phyloP scores from a whole-genome alignment of 83 land plant species.

The Isoetes engelmannii region DNA sequence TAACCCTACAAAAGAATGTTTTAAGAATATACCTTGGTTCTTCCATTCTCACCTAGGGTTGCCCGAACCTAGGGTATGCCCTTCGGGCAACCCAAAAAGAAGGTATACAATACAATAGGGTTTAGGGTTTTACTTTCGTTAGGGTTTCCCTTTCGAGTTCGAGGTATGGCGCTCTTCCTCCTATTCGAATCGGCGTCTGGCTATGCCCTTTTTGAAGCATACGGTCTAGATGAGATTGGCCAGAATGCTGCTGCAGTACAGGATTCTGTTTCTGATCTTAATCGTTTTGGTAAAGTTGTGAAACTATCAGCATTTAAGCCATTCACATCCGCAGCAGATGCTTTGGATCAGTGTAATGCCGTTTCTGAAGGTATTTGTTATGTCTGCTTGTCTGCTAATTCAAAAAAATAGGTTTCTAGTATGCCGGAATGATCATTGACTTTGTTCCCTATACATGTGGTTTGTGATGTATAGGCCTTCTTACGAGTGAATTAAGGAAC shows the following conservation, averaged over 20 bases:
- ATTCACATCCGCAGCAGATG: conserved; percentile 79
- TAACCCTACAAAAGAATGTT: no score
- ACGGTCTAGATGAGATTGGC: conserved; percentile 85
- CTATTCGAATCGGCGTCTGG: conserved; percentile 88
- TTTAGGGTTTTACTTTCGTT: background rate
- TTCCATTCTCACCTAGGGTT: no score
- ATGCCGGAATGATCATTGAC: background rate
- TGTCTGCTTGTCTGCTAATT: background rate
- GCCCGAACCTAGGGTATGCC: no score
- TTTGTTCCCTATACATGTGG: background rate
- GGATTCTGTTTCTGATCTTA: conserved; percentile 67
- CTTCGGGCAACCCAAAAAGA: no score
- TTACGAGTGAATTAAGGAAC: conserved; percentile 77
- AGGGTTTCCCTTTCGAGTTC: background rate
- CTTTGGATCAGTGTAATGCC: conserved; percentile 85
- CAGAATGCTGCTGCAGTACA: conserved; percentile 86
- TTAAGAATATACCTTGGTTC: no score
- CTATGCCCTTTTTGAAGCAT: conserved; percentile 63
- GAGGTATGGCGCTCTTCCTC: conserved; percentile 49
- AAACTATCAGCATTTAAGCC: conserved; percentile 73
- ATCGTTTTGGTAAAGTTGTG: conserved; percentile 83
- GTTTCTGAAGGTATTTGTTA: conserved; percentile 69
- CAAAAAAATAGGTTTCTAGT: background rate
- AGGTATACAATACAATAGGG: no score
- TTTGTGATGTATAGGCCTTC: conserved; percentile 42